phyloP scores from a whole-genome alignment of 441 rosid genomes.

The Eruca vesicaria region DNA sequence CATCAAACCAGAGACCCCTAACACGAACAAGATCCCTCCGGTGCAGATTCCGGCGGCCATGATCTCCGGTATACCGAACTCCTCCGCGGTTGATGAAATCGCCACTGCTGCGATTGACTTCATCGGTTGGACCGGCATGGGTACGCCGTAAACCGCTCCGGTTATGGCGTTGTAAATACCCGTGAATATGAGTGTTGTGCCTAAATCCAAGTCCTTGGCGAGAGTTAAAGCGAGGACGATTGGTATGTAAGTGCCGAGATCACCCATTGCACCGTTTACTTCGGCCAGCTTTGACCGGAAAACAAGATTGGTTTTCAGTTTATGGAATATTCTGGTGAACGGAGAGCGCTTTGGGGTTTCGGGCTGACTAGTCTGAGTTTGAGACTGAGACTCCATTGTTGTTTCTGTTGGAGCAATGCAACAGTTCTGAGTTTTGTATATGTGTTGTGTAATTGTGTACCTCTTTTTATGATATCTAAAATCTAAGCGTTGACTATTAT shows the following conservation, averaged over 20 bases:
- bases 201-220: conserved; percentile 64
- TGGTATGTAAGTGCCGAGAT: conserved; percentile 74
- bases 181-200: conserved; percentile 68
- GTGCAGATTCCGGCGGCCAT: conserved; percentile 77
- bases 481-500: background rate
- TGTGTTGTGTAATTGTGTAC: background rate
- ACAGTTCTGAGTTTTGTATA: conserved; percentile 8
- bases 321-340: conserved; percentile 33
- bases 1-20: conserved; percentile 75
- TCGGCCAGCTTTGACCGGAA: conserved; percentile 59
- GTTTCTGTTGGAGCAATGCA: background rate
- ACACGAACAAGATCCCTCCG: conserved; percentile 47
- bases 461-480: background rate
- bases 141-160: conserved; percentile 61
- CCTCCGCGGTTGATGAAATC: conserved; percentile 38
- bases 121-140: conserved; percentile 88
- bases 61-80: conserved; percentile 57
- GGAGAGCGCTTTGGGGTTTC: conserved; percentile 11
- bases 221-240: conserved; percentile 70
- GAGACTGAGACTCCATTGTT: conserved; percentile 27
- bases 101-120: conserved; percentile 66
- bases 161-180: conserved; percentile 62
- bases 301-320: conserved; percentile 41
- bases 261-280: conserved; percentile 82
- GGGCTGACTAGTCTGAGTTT: conserved; percentile 17